Percentiles rank a stretch among this genome's conserved stretches.
Evolutionary conservation across 371 early-diverging fungal species (phyloP).

Genomic region (Umbelopsis sp.): DNA sequence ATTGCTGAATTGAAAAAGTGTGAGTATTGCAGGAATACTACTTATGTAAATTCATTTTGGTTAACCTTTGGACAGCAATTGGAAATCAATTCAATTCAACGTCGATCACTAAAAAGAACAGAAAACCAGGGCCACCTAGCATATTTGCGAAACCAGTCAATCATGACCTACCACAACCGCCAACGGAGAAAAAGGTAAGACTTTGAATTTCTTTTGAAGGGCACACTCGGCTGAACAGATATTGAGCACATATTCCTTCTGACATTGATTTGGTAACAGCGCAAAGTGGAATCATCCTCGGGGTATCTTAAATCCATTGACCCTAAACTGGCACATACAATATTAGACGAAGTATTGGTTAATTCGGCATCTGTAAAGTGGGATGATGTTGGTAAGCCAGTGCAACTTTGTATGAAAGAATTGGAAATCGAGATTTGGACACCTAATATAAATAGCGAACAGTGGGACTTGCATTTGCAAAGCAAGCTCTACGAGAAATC

Average conservation of each 20-base stretch:
- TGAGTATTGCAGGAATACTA: not conserved
- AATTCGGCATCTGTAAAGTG: conserved; percentile 56
- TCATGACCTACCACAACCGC: not conserved
- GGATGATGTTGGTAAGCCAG: conserved; percentile 57
- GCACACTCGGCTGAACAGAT: not conserved
- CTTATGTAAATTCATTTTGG: not conserved
- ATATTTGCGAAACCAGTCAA: not conserved
- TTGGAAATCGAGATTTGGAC: conserved; percentile 12
- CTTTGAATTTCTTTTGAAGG: too few relatives aligned
- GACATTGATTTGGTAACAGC: not conserved
- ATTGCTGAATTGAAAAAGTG: conserved; percentile 7
- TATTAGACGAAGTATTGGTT: conserved; percentile 65
- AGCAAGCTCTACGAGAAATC: conserved; percentile 76
- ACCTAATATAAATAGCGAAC: conserved; percentile 33
- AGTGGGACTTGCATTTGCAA: conserved; percentile 76
- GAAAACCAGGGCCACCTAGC: not conserved
- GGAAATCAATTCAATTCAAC: not conserved
- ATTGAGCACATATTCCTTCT: not conserved
- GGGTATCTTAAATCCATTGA: conserved; percentile 47
- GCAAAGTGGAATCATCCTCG: conserved; percentile 1
- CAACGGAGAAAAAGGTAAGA: conserved; percentile 6
- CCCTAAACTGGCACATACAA: conserved; percentile 56
- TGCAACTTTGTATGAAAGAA: conserved; percentile 13
- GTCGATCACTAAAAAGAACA: not conserved
- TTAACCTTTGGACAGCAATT: not conserved